Percentiles rank a stretch among this genome's conserved stretches.
phyloP scores from a whole-genome alignment of 2,329 filamentous ascomycete species.

The Uncinocarpus reesii region DNA sequence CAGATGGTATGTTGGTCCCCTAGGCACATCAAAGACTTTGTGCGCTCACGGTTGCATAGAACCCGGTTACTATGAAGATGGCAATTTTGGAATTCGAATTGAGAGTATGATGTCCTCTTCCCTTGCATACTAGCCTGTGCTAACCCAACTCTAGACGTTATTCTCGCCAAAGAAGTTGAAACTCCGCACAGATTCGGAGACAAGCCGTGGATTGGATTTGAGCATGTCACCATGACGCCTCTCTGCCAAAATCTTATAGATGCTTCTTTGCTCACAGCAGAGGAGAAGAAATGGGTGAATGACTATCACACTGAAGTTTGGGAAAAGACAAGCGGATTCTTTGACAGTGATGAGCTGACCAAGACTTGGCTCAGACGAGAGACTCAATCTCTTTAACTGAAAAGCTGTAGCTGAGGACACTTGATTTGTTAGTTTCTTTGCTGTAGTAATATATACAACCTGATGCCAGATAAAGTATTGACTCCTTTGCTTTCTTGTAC shows the following conservation, averaged over 20 bases:
- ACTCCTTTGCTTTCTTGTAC: too few species aligned
- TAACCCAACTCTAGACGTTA: slow-evolving; percentile 49
- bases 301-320: slow-evolving; percentile 71
- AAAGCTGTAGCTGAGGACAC: not conserved
- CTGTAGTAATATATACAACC: too few species aligned
- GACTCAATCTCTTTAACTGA: slow-evolving; percentile 47
- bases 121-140: not conserved
- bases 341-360: slow-evolving; percentile 61
- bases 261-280: slow-evolving; percentile 54
- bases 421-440: not conserved
- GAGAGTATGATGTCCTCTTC: slow-evolving; percentile 49
- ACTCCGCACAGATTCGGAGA: slow-evolving; percentile 84
- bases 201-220: slow-evolving; percentile 87
- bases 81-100: slow-evolving; percentile 85
- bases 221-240: slow-evolving; percentile 94
- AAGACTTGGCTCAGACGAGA: slow-evolving; percentile 77
- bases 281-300: slow-evolving; percentile 80
- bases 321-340: slow-evolving; percentile 68
- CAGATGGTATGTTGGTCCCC: slow-evolving; percentile 47
- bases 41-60: slow-evolving; percentile 40
- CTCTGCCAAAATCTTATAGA: slow-evolving; percentile 87
- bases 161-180: slow-evolving; percentile 80
- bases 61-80: slow-evolving; percentile 95
- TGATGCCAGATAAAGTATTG: too few species aligned
- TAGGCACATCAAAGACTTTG: not conserved